Percentiles rank a stretch among this genome's conserved stretches.
Evolutionary conservation across 2,329 filamentous ascomycete genomes (phyloP).

Genomic region (Thielaviopsis punctulata): DNA sequence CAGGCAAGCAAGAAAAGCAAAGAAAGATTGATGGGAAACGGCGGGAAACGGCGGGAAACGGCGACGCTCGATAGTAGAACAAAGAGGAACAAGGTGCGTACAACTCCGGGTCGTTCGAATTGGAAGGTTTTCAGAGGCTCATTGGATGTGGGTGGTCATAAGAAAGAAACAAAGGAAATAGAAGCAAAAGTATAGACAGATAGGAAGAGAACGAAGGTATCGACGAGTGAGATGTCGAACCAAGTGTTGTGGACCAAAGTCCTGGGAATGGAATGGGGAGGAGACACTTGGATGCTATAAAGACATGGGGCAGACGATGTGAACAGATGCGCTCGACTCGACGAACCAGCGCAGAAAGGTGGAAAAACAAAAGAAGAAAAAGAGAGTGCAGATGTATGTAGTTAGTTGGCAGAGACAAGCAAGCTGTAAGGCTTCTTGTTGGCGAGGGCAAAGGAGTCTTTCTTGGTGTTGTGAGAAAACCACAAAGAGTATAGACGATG

Average conservation of each 20-base stretch:
- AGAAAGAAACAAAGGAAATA: conserved; percentile 17
- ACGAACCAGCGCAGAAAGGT: conserved; percentile 5
- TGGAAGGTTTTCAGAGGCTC: conserved; percentile 25
- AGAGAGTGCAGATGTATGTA: background rate
- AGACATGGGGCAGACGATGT: conserved; percentile 4
- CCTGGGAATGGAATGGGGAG: background rate
- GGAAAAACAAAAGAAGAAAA: conserved; percentile 6
- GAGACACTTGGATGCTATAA: conserved; percentile 8
- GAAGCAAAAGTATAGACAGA: conserved; percentile 19
- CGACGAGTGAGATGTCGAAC: conserved; percentile 2
- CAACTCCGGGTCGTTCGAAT: conserved; percentile 16
- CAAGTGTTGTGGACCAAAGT: conserved; percentile 4
- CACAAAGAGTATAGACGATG: too few relatives aligned
- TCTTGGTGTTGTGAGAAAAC: too few relatives aligned
- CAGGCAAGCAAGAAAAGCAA: conserved; percentile 2
- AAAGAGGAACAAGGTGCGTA: conserved; percentile 13
- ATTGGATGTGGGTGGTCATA: conserved; percentile 17
- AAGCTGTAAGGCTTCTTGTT: background rate
- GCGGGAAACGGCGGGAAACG: conserved; percentile 6
- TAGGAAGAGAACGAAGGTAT: conserved; percentile 9
- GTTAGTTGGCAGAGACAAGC: background rate
- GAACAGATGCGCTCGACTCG: conserved; percentile 1
- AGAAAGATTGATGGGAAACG: conserved; percentile 4
- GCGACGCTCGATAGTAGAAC: background rate
- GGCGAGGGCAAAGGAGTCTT: background rate